These are phyloP conservation scores for Ceratocystis destructans DNA, from an alignment of 2,329 filamentous ascomycete genomes.

Conservation along the genomic window DNA sequence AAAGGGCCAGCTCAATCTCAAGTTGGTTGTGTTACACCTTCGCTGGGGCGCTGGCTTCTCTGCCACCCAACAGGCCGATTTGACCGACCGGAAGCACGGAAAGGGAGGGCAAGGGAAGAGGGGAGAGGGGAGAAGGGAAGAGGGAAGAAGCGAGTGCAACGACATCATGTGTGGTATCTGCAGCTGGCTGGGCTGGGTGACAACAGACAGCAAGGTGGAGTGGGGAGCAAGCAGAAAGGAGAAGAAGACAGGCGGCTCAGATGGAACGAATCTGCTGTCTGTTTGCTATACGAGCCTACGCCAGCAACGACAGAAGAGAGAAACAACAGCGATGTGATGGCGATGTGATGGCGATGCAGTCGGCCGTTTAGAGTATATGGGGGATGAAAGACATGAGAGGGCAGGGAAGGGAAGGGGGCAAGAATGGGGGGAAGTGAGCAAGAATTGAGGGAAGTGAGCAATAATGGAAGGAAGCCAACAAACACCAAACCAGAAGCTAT, in stretches of 20 bases:
- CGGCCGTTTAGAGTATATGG: neutral
- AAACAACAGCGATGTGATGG: neutral
- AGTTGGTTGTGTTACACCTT: neutral
- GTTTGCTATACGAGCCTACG: neutral
- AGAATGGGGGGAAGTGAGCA: neutral
- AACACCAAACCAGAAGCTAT: too few species aligned
- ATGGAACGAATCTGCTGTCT: neutral
- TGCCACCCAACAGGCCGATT: neutral
- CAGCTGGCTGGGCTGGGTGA: neutral
- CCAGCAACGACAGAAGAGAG: too few species aligned
- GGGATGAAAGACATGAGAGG: neutral
- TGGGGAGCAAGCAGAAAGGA: neutral
- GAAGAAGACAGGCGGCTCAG: neutral
- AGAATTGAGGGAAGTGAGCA: neutral
- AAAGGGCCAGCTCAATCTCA: too few species aligned
- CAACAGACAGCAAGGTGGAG: neutral
- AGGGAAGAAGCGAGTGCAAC: conserved; percentile 2
- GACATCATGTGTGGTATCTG: neutral
- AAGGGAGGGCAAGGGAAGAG: neutral
- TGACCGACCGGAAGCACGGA: neutral
- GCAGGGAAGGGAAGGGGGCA: neutral
- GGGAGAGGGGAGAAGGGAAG: neutral
- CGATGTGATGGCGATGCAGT: neutral
- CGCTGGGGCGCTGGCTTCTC: neutral
- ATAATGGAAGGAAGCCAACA: too few species aligned